Percentiles rank a stretch among this genome's conserved stretches.
Conservation (phyloP, 108 stramenopile species). For the Cyclotella choctawhatcheeana region DNA sequence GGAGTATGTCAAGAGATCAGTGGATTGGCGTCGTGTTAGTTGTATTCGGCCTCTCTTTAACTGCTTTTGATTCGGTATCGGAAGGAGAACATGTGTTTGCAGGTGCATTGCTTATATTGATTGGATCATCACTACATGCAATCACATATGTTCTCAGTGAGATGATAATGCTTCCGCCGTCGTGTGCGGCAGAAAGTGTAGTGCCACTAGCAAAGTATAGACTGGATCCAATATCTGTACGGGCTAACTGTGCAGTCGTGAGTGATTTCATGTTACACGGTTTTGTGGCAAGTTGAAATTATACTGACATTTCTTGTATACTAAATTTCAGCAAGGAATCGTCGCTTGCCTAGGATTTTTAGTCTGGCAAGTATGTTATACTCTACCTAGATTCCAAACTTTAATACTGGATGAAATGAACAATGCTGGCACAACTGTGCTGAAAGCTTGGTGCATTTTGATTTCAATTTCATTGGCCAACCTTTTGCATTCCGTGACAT, state of each 20-base stretch:
- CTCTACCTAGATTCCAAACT: slow-evolving; percentile 58
- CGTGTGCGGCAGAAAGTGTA: background rate
- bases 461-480: slow-evolving; percentile 51
- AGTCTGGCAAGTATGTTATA: slow-evolving; percentile 79
- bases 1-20: slow-evolving; percentile 51
- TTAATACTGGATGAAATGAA: slow-evolving; percentile 58
- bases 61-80: slow-evolving; percentile 54
- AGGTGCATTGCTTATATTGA: slow-evolving; percentile 59
- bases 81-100: slow-evolving; percentile 52
- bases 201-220: background rate
- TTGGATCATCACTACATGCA: slow-evolving; percentile 71
- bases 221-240: slow-evolving; percentile 49
- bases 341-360: slow-evolving; percentile 50
- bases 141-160: slow-evolving; percentile 73
- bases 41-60: slow-evolving; percentile 67
- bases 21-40: slow-evolving; percentile 67
- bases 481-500: slow-evolving; percentile 68
- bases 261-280: too few relatives aligned
- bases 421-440: slow-evolving; percentile 52
- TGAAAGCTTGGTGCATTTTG: slow-evolving; percentile 36
- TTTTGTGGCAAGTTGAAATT: too few relatives aligned
- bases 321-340: too few relatives aligned
- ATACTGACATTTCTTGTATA: too few relatives aligned
- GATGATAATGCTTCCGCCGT: slow-evolving; percentile 59
- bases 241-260: slow-evolving; percentile 77